A percentile compares a stretch with the other conserved stretches of the same genome.
Conservation (phyloP, 2,329 filamentous ascomycete species). For the Penicillium brevicompactum region DNA sequence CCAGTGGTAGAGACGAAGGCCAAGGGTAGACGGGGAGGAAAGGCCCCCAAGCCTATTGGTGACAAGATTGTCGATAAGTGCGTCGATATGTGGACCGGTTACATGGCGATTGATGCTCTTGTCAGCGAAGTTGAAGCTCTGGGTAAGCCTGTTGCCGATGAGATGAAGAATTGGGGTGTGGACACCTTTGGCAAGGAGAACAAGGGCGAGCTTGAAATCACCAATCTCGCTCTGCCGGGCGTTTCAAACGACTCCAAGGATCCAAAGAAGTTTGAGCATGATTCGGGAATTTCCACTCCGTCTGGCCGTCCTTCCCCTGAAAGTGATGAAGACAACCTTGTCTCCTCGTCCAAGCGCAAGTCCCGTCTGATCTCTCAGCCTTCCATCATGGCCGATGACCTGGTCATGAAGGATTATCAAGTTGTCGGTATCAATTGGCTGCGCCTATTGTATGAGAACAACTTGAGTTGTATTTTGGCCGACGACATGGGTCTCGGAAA, state of each 20-base stretch:
- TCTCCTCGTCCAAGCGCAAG: conserved; percentile 36
- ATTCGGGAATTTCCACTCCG: conserved; percentile 70
- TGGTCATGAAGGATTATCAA: conserved; percentile 89
- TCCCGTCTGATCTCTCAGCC: conserved; percentile 66
- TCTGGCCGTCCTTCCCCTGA: conserved; percentile 35
- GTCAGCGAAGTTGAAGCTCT: conserved; percentile 74
- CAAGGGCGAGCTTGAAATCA: conserved; percentile 63
- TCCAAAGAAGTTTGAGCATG: conserved; percentile 46
- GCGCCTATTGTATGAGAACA: conserved; percentile 74
- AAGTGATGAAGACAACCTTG: conserved; percentile 47
- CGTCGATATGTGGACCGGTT: conserved; percentile 73
- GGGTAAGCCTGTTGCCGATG: conserved; percentile 65
- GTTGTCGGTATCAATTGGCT: conserved; percentile 95
- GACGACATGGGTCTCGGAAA: conserved; percentile 97
- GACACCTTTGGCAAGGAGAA: conserved; percentile 65
- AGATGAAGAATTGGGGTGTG: conserved; percentile 70
- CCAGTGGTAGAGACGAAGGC: conserved; percentile 41
- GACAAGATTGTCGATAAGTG: conserved; percentile 69
- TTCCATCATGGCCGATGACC: conserved; percentile 71
- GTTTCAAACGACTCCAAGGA: too few species aligned
- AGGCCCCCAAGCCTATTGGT: conserved; percentile 60
- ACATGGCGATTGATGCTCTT: conserved; percentile 80
- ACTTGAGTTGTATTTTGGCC: conserved; percentile 85
- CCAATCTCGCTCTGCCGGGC: conserved; percentile 49
- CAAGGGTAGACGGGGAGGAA: conserved; percentile 52